Percentiles rank a stretch among this genome's conserved stretches.
phyloP scores from a whole-genome alignment of 306 rosid species.

The Casuarina cunninghamiana region DNA sequence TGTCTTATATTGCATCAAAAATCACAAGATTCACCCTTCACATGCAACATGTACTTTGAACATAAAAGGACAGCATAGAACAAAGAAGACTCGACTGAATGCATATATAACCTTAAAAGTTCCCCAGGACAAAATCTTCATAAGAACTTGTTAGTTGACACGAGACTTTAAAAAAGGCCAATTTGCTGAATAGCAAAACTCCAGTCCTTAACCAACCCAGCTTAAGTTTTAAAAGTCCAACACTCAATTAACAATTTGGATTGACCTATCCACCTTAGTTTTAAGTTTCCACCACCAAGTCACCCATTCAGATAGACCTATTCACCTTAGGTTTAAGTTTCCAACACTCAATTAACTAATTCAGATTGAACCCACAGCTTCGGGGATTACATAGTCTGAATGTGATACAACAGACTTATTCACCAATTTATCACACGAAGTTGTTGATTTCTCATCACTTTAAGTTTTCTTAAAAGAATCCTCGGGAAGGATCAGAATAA shows the following conservation, averaged over 20 bases:
- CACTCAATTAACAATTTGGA: conserved; percentile 1
- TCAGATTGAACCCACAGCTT: background rate
- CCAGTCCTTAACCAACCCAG: background rate
- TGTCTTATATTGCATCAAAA: conserved; percentile 1
- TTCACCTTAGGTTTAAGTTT: background rate
- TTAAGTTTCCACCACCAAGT: background rate
- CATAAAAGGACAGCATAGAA: background rate
- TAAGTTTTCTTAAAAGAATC: background rate
- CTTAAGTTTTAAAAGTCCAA: background rate
- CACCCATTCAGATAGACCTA: background rate
- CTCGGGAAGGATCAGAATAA: background rate
- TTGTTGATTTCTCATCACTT: background rate
- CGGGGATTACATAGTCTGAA: background rate
- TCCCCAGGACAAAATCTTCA: background rate
- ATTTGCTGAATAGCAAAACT: background rate
- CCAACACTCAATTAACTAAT: conserved; percentile 1
- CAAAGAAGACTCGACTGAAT: background rate
- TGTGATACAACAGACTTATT: background rate
- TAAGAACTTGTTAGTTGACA: background rate
- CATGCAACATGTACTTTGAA: conserved; percentile 6
- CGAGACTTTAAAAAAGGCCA: background rate
- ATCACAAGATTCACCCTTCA: conserved; percentile 7
- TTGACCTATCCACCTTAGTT: background rate
- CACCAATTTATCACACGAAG: background rate
- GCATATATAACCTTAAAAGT: background rate